Conservation (phyloP, 139 green algal genomes). For the Asterochloris erici region DNA sequence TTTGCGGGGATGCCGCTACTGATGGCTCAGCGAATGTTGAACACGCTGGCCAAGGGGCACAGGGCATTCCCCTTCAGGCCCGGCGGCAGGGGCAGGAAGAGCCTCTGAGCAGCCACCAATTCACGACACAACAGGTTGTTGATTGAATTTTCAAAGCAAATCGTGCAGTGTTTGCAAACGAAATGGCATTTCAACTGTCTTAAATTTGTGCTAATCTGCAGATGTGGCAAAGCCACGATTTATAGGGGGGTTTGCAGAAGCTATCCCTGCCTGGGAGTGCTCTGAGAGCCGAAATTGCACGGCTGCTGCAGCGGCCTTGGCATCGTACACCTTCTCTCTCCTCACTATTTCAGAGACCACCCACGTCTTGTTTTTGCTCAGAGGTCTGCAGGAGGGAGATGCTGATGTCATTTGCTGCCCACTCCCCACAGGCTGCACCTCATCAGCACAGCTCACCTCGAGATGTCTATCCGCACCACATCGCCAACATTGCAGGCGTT, state of each 20-base stretch:
- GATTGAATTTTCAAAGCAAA: too few relatives aligned
- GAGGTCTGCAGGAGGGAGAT: constrained; percentile 31
- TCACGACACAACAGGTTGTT: too few relatives aligned
- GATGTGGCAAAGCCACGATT: too few relatives aligned
- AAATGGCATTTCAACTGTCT: too few relatives aligned
- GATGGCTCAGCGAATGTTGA: constrained; percentile 12
- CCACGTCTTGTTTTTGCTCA: constrained; percentile 60
- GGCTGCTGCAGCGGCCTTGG: constrained; percentile 26
- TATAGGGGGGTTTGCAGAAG: too few relatives aligned
- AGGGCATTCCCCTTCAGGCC: too few relatives aligned
- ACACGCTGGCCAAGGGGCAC: background rate
- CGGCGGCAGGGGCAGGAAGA: background rate
- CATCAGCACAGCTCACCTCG: constrained; percentile 11
- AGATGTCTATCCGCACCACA: constrained; percentile 46
- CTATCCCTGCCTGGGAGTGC: too few relatives aligned
- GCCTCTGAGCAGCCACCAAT: too few relatives aligned
- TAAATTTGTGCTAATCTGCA: too few relatives aligned
- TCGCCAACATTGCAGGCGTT: constrained; percentile 60
- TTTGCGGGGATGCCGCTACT: background rate
- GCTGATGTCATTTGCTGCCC: background rate
- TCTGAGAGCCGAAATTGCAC: background rate
- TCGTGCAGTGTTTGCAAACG: too few relatives aligned
- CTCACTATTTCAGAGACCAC: constrained; percentile 45
- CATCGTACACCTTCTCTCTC: constrained; percentile 40
- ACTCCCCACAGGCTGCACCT: background rate